A percentile compares a stretch with the other conserved stretches of the same genome.
Evolutionary conservation across 225 moss, liverwort and hornwort genomes (phyloP).

Genomic region (Straminergon stramineum): DNA sequence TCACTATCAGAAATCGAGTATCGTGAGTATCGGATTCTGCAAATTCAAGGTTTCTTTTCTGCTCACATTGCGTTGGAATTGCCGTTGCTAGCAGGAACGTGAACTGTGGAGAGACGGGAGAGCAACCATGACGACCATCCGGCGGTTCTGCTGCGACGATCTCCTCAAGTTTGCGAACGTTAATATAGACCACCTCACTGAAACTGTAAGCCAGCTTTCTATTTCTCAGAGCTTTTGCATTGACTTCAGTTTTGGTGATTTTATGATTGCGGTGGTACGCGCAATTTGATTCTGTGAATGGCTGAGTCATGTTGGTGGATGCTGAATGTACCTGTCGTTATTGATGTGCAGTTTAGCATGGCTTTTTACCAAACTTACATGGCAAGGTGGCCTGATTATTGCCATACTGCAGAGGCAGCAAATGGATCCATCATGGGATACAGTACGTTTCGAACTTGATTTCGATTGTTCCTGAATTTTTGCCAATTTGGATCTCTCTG

Average conservation of each 20-base stretch:
- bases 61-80: not conserved
- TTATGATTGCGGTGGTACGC: not conserved
- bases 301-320: not conserved
- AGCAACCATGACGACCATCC: not conserved
- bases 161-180: not conserved
- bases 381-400: conserved; percentile 76
- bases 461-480: not conserved
- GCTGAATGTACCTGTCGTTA: not conserved
- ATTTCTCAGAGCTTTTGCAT: not conserved
- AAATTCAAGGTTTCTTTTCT: no score
- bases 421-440: conserved; percentile 66
- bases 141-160: not conserved
- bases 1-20: no score
- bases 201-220: not conserved
- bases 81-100: not conserved
- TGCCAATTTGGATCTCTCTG: not conserved
- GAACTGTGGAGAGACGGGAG: not conserved
- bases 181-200: not conserved
- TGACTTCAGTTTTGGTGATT: not conserved
- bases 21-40: no score
- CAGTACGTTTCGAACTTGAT: not conserved
- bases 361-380: conserved; percentile 71
- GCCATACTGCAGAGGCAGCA: conserved; percentile 55
- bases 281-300: not conserved
- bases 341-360: conserved; percentile 30